Percentiles rank a stretch among this genome's conserved stretches.
phyloP scores from a whole-genome alignment of 1,139 yeast genomes.

The Lodderomyces metapsilosis region DNA sequence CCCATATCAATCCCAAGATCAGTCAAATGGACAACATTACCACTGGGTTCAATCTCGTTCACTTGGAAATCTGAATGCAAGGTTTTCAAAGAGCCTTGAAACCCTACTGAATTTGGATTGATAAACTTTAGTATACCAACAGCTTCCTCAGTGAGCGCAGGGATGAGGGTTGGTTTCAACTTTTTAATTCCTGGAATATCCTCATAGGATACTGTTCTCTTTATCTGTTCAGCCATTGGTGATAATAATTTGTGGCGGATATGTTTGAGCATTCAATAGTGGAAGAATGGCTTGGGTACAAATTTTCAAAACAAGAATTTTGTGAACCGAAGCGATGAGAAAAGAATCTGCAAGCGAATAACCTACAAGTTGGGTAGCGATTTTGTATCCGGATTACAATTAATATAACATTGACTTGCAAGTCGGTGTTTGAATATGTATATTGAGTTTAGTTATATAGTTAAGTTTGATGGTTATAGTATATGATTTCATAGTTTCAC shows the following conservation, averaged over 20 bases:
- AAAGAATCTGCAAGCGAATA: too few species aligned
- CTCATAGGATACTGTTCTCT: slow-evolving; percentile 9
- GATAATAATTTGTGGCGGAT: slow-evolving; percentile 6
- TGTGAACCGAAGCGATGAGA: background rate
- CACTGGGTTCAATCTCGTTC: slow-evolving; percentile 72
- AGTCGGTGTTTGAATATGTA: too few species aligned
- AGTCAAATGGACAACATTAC: slow-evolving; percentile 67
- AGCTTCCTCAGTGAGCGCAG: slow-evolving; percentile 51
- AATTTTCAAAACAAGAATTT: background rate
- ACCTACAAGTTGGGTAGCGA: too few species aligned
- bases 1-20: slow-evolving; percentile 69
- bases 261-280: slow-evolving; percentile 6
- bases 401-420: too few species aligned
- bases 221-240: slow-evolving; percentile 10
- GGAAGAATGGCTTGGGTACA: background rate
- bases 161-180: slow-evolving; percentile 1
- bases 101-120: slow-evolving; percentile 57
- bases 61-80: slow-evolving; percentile 94
- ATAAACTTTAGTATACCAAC: slow-evolving; percentile 83
- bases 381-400: too few species aligned
- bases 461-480: too few species aligned
- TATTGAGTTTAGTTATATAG: too few species aligned
- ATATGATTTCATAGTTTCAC: too few species aligned
- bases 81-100: slow-evolving; percentile 77
- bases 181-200: background rate